These are phyloP conservation scores for Bacidia rubella DNA, from an alignment of 495 filamentous ascomycete genomes.

Conservation along the genomic window DNA sequence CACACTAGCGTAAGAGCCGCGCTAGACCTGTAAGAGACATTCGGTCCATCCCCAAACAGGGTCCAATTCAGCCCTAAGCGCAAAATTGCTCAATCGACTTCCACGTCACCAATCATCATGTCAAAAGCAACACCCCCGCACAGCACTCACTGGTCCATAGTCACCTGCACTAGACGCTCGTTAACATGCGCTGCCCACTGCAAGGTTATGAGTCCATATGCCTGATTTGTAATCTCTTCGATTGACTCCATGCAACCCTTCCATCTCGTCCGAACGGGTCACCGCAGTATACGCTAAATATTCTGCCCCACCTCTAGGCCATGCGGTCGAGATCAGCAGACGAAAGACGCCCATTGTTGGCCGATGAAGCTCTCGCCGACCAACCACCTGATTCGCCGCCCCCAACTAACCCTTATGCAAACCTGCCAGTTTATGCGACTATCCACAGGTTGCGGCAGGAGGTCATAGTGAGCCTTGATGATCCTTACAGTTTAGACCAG, in stretches of 20 bases:
- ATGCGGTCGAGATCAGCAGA: background rate
- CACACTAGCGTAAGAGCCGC: too few species aligned
- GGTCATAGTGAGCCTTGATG: constrained; percentile 33
- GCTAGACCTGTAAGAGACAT: background rate
- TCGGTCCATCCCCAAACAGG: background rate
- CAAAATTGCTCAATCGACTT: background rate
- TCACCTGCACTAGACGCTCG: too few species aligned
- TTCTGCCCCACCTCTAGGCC: background rate
- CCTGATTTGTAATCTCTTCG: too few species aligned
- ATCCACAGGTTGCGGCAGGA: constrained; percentile 32
- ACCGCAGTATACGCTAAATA: background rate
- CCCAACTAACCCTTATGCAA: constrained; percentile 24
- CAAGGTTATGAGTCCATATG: too few species aligned
- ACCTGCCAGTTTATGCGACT: constrained; percentile 36
- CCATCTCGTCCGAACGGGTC: background rate
- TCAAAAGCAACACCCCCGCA: too few species aligned
- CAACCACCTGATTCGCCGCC: constrained; percentile 3
- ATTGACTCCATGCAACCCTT: background rate
- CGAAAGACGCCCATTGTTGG: constrained; percentile 1
- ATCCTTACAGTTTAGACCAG: constrained; percentile 54
- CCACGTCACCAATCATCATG: background rate
- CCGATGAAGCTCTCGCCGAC: background rate
- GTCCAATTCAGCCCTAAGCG: background rate
- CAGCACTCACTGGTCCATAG: too few species aligned
- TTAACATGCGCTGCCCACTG: too few species aligned